Base-by-base conservation (phyloP, 306 rosid genomes). In the Vigna mungo region DNA sequence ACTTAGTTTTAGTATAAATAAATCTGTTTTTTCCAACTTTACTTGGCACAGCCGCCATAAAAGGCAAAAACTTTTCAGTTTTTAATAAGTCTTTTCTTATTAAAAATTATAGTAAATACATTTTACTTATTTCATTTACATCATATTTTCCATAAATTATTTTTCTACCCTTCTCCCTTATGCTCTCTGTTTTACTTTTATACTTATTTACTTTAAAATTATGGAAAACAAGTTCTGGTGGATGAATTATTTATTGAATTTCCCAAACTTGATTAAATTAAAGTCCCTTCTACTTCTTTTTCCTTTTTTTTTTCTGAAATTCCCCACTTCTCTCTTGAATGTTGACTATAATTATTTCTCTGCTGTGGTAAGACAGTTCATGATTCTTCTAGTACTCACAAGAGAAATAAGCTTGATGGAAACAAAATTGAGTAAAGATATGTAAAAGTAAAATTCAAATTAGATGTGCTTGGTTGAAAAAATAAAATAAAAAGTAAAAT, bases 11-110 rank as follows among this genome's bases (percentile, higher is more conserved):
- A 64, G 3, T 17, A 32, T 15, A 27, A 14, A 32, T 55, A 59
- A 7, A 34, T 59, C 2, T 60, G 5, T 14, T 14, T 58, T 52
- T 18, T 61, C 21, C 39, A 16, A 7, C 25, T 37, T 56, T 54
- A 54, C 32, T 23, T 61, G 27, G 6, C 48, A 78, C 52, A 79
- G 78, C 85, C 56, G 36, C 78, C 83, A 52, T 16, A 60, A 66
- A 60, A 23, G 77, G 43, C 6, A 55, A 13, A 20, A 68, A 68
- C 39, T 16, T 51, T n/a, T 51, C 20, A 16, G 17, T 16, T 49
- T 6, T 5, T 11, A 51, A n/a, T n/a, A 51, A 6, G 0, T 51
- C 0, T 17, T 52, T 52, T 52, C 1, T 4, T n/a, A 17, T 53
- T 51, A 1, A 15, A 1, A 49, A 16, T 46, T 6, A 17, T 30